Evolutionary conservation across 441 rosid genomes (phyloP), one percentile per base, ranked within the genome.

Genomic region (Gossypium gossypioides): DNA sequence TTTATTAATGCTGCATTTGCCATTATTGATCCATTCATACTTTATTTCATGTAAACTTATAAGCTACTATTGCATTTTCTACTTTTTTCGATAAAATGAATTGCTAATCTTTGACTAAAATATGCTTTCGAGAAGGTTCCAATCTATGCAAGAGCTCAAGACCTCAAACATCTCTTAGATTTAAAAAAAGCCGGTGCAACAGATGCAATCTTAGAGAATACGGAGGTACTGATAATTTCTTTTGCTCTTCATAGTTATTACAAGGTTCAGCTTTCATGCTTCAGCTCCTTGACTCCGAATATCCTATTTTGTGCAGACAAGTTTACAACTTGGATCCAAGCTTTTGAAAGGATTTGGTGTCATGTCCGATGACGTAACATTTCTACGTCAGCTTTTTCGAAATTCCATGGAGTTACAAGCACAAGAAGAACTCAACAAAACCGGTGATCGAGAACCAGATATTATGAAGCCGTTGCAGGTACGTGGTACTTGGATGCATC

Each of bases 341-440:
- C 88, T 94, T 76, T 79, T 94, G 85, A 90, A 79, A 82, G 95
- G 91, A 15, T 84, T 94, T 58, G 99, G 99, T 42, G 94, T 92
- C 71, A 94, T 94, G 99, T 94, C 99, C 40, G 99, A 92, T 77
- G 99, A 94, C 21, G 97, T 94, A 13, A 83, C 87, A 79, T 87
- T 90, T 74, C 81, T 92, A 16, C 81, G 97, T 57, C 85, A 81
- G 81, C 85, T 92, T 46, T 84, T 92, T 37, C 84, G 96, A 61
- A 82, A 90, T 55, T 94, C 99, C 71, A 88, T 92, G 96, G 99
- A 92, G 78, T 75, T 85, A 44, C 96, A 88, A 83, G 97, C 92
- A 71, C 88, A 84, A 80, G 96, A 89, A 42, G 87, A 79, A 65
- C 75, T 79, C 25, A 19, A 9, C 72, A 81, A 77, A 73, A 82